A percentile compares a stretch with the other conserved stretches of the same genome.
Conservation (phyloP, 352 stramenopile species). For the Phytophthora pinifolia region DNA sequence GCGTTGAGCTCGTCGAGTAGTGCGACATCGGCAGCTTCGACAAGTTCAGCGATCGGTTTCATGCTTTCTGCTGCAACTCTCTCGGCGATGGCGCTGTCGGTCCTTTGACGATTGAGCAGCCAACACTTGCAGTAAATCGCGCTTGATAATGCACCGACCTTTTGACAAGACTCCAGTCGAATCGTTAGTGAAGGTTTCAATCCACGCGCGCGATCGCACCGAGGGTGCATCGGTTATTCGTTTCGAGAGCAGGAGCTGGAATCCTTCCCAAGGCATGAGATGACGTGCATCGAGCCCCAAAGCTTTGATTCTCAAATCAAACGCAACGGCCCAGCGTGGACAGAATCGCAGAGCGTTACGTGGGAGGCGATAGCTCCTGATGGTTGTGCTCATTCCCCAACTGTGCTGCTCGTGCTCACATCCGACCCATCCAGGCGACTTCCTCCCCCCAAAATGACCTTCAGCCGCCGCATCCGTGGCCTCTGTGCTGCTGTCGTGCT, state of each 20-base stretch:
- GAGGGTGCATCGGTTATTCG: slow-evolving; percentile 12
- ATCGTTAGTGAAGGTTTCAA: slow-evolving; percentile 27
- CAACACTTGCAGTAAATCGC: too few relatives aligned
- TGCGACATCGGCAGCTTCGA: slow-evolving; percentile 2
- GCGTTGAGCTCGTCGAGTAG: slow-evolving; percentile 16
- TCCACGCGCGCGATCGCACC: slow-evolving; percentile 17
- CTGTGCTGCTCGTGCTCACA: slow-evolving; percentile 5
- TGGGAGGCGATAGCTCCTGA: slow-evolving; percentile 6
- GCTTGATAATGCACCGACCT: not conserved
- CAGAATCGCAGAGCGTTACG: slow-evolving; percentile 29
- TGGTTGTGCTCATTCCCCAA: slow-evolving; percentile 14
- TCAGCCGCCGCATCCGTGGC: slow-evolving; percentile 16
- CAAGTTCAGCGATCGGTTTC: not conserved
- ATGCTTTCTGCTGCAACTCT: not conserved
- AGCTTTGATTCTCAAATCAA: slow-evolving; percentile 10
- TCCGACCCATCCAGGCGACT: slow-evolving; percentile 1
- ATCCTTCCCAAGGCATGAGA: slow-evolving; percentile 20
- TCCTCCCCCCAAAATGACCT: slow-evolving; percentile 17
- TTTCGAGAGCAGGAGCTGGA: slow-evolving; percentile 10
- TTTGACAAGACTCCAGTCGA: too few relatives aligned
- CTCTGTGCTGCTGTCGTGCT: slow-evolving; percentile 19
- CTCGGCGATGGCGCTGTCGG: not conserved
- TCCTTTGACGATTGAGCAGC: not conserved
- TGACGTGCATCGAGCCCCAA: not conserved
- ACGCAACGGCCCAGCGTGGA: slow-evolving; percentile 9